These are phyloP conservation scores for Aspergillus sp. DNA, from an alignment of 2,329 filamentous ascomycete species.

Conservation along the genomic window DNA sequence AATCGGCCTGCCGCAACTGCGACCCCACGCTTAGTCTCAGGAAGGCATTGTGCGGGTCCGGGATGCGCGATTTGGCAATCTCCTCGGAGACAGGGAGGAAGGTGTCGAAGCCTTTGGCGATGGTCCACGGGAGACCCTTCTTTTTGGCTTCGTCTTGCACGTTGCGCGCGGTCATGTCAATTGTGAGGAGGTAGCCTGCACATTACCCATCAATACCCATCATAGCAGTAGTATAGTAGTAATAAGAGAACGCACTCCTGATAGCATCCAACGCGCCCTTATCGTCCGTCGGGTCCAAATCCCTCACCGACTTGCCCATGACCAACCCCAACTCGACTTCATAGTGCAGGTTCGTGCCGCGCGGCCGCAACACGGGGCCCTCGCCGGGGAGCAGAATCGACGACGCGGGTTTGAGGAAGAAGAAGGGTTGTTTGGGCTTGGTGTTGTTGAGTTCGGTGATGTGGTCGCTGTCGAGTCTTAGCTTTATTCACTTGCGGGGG, in stretches of 20 bases:
- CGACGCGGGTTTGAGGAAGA: conserved; percentile 92
- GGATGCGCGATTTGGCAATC: conserved; percentile 71
- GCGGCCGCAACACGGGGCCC: conserved; percentile 73
- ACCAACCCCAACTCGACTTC: conserved; percentile 90
- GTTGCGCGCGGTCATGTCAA: conserved; percentile 97
- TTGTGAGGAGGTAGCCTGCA: conserved; percentile 74
- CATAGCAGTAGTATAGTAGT: background rate
- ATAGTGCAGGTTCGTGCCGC: conserved; percentile 79
- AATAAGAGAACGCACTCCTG: conserved; percentile 47
- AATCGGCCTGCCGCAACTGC: conserved; percentile 70
- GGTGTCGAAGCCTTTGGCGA: conserved; percentile 95
- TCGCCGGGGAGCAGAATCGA: conserved; percentile 72
- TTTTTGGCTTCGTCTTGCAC: conserved; percentile 94
- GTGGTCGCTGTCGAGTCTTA: conserved; percentile 60
- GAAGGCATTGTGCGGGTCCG: conserved; percentile 80
- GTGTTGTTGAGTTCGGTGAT: conserved; percentile 83
- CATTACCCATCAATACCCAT: background rate
- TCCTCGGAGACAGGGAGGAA: conserved; percentile 80
- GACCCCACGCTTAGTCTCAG: conserved; percentile 80
- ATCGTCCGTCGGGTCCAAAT: conserved; percentile 66
- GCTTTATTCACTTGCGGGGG: background rate
- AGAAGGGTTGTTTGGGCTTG: conserved; percentile 90
- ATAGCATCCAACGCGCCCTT: conserved; percentile 74
- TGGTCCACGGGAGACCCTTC: conserved; percentile 92
- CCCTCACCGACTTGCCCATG: conserved; percentile 70